phyloP scores from a whole-genome alignment of 2,329 filamentous ascomycete species.

The Drechslera avenae region DNA sequence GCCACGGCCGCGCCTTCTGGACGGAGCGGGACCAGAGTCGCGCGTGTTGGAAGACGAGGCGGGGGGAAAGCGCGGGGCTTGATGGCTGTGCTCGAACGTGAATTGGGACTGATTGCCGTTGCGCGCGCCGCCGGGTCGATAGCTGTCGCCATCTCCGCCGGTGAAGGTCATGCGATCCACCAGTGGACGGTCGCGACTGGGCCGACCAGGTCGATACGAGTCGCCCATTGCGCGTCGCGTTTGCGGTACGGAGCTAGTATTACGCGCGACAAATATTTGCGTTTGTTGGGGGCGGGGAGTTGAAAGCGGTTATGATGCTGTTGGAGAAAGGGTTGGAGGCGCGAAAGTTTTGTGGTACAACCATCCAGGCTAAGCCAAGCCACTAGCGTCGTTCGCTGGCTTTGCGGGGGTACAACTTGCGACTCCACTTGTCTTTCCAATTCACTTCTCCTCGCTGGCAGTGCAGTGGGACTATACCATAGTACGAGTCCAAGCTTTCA shows the following conservation, averaged over 20 bases:
- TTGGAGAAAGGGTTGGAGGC: conserved; percentile 10
- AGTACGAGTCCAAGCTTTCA: too few species aligned
- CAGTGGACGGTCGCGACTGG: conserved; percentile 29
- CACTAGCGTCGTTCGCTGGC: conserved; percentile 13
- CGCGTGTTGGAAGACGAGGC: conserved; percentile 28
- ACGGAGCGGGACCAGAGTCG: conserved; percentile 4
- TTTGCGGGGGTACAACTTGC: conserved; percentile 9
- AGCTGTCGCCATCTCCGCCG: conserved; percentile 33
- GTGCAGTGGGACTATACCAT: too few species aligned
- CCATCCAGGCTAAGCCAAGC: conserved; percentile 16
- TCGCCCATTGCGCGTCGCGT: conserved; percentile 27
- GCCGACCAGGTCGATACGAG: conserved; percentile 36
- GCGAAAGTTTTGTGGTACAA: conserved; percentile 22
- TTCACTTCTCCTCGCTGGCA: neutral
- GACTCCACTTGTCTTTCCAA: neutral
- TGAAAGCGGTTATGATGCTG: conserved; percentile 6
- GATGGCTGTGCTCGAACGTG: conserved; percentile 39
- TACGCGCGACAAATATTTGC: neutral
- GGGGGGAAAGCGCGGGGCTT: conserved; percentile 39
- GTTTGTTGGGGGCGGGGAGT: conserved; percentile 11
- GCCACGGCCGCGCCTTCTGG: conserved; percentile 26
- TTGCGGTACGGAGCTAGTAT: conserved; percentile 9
- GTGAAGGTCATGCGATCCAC: conserved; percentile 40
- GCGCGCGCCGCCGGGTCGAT: conserved; percentile 28
- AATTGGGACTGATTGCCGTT: conserved; percentile 35